These are phyloP conservation scores for Paragyromitra xinjiangensis DNA, from an alignment of 495 filamentous ascomycete species.

Conservation along the genomic window DNA sequence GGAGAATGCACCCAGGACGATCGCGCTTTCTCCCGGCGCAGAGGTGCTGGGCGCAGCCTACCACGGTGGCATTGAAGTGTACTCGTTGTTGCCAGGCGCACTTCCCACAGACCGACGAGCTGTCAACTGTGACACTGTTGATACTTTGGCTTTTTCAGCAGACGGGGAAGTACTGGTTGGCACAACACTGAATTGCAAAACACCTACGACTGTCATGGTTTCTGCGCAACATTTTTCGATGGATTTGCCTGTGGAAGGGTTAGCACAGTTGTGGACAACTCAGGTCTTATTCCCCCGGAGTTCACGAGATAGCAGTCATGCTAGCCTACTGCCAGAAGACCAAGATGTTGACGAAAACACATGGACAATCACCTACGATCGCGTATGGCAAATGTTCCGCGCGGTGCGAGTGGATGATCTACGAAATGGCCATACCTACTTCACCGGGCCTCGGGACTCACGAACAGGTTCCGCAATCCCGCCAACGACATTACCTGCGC, in stretches of 20 bases:
- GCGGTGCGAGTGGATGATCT: constrained; percentile 77
- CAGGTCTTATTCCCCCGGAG: constrained; percentile 86
- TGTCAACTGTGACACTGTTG: constrained; percentile 82
- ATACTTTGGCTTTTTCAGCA: constrained; percentile 80
- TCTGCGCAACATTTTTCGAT: constrained; percentile 81
- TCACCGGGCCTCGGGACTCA: constrained; percentile 70
- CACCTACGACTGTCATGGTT: constrained; percentile 77
- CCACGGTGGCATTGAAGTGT: constrained; percentile 84
- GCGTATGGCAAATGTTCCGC: constrained; percentile 77
- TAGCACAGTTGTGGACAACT: constrained; percentile 85
- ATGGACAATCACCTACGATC: constrained; percentile 84
- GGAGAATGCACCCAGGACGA: constrained; percentile 77
- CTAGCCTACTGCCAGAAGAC: constrained; percentile 71
- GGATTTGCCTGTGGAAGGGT: constrained; percentile 68
- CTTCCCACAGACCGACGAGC: constrained; percentile 74
- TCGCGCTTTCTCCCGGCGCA: constrained; percentile 82
- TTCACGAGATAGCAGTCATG: constrained; percentile 78
- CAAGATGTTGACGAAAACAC: constrained; percentile 74
- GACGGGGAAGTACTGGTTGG: constrained; percentile 88
- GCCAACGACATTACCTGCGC: constrained; percentile 74
- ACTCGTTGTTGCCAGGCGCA: constrained; percentile 72
- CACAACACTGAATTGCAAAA: constrained; percentile 71
- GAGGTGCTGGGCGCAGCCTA: constrained; percentile 86
- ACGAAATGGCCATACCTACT: constrained; percentile 80
- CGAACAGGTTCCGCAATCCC: constrained; percentile 60